Percentiles rank a stretch among this genome's conserved stretches.
Conservation (phyloP, 768 basidiomycete genomes). For the Leccinum variicolor region DNA sequence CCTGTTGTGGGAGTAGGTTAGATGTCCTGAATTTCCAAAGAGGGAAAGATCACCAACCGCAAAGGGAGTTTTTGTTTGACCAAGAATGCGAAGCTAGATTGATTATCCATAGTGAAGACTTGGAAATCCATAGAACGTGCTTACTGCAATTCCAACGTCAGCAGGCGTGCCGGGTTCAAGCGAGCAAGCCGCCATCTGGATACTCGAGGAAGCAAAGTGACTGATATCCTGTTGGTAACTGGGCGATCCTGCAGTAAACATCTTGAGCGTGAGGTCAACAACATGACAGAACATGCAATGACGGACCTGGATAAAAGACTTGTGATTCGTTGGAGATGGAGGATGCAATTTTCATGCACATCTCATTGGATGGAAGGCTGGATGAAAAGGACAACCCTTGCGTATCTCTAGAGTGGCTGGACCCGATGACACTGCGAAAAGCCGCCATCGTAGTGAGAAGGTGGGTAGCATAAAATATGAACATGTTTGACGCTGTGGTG, state of each 20-base stretch:
- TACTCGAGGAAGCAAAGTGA: not conserved
- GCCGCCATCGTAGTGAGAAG: not conserved
- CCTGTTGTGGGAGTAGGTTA: not conserved
- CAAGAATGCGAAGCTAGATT: not conserved
- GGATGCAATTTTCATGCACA: not conserved
- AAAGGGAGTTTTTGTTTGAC: not conserved
- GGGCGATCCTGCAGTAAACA: conserved; percentile 4
- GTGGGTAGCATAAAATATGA: conserved; percentile 1
- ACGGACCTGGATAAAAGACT: conserved; percentile 3
- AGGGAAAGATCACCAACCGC: not conserved
- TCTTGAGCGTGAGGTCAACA: no score
- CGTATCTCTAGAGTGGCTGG: not conserved
- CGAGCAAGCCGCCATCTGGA: not conserved
- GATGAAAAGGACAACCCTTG: not conserved
- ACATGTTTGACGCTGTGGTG: not conserved
- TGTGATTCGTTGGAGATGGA: conserved; percentile 7
- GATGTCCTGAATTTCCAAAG: no score
- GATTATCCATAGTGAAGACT: not conserved
- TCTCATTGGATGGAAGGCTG: not conserved
- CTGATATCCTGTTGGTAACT: conserved; percentile 40
- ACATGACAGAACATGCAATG: not conserved
- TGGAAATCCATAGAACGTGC: not conserved
- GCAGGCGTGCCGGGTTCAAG: not conserved
- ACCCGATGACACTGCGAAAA: not conserved
- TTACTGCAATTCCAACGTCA: not conserved